phyloP scores from a whole-genome alignment of 768 basidiomycete genomes.

The Kwoniella botswanensis region DNA sequence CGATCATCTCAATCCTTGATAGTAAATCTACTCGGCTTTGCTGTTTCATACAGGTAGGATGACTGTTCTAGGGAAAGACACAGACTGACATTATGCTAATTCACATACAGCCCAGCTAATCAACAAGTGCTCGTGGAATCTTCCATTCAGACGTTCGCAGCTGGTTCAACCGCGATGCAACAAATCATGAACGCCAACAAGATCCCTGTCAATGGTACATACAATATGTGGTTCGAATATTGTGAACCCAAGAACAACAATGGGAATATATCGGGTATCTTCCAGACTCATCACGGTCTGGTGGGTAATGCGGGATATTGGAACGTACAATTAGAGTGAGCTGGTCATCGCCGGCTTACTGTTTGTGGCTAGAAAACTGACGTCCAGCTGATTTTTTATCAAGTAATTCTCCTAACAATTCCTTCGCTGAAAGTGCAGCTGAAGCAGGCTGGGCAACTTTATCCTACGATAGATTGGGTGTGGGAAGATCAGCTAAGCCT shows the following conservation, averaged over 20 bases:
- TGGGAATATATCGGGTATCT: slow-evolving; percentile 31
- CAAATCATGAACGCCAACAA: slow-evolving; percentile 27
- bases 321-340: slow-evolving; percentile 38
- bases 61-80: background rate
- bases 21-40: background rate
- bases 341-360: background rate
- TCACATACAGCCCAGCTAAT: slow-evolving; percentile 27
- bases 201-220: slow-evolving; percentile 34
- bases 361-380: too few relatives aligned
- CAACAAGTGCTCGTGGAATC: slow-evolving; percentile 35
- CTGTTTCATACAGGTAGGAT: too few relatives aligned
- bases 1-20: background rate
- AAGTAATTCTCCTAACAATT: slow-evolving; percentile 31
- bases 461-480: slow-evolving; percentile 47
- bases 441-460: slow-evolving; percentile 42
- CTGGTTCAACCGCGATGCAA: slow-evolving; percentile 29
- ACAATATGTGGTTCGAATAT: slow-evolving; percentile 43
- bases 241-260: slow-evolving; percentile 31
- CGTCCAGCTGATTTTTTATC: background rate
- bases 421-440: slow-evolving; percentile 42
- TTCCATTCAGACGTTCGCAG: slow-evolving; percentile 16
- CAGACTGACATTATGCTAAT: background rate
- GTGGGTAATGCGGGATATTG: slow-evolving; percentile 44
- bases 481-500: slow-evolving; percentile 43
- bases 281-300: slow-evolving; percentile 38